Conservation (phyloP, 495 filamentous ascomycete genomes). For the Trypethelium eluteriae region DNA sequence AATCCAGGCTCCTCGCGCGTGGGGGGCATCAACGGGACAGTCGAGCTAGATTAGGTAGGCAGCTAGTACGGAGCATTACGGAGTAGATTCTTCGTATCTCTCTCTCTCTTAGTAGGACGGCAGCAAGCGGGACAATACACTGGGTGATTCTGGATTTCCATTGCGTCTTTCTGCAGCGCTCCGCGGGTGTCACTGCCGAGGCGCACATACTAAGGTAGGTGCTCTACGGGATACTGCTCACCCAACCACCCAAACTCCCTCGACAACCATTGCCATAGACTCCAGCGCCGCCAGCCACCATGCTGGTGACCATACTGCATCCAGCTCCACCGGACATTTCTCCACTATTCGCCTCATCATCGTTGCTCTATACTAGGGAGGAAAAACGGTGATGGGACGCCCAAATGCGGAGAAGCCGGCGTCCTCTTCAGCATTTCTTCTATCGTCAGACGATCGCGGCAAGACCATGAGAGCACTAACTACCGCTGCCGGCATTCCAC, state of each 20-base stretch:
- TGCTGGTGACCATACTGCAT: not conserved
- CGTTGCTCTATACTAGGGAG: not conserved
- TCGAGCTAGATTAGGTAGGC: too few species aligned
- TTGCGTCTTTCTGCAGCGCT: not conserved
- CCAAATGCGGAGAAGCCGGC: slow-evolving; percentile 6
- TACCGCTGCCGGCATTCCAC: not conserved
- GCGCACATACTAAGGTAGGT: not conserved
- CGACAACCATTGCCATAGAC: too few species aligned
- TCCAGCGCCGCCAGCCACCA: not conserved
- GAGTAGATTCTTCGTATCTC: too few species aligned
- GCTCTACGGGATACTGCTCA: too few species aligned
- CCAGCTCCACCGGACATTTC: slow-evolving; percentile 1
- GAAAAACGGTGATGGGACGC: not conserved
- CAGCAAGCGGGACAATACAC: too few species aligned
- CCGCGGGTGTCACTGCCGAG: not conserved
- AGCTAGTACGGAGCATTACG: too few species aligned
- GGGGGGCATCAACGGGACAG: too few species aligned
- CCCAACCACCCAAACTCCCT: too few species aligned
- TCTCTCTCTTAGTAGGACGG: too few species aligned
- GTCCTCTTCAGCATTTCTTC: not conserved
- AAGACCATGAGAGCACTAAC: not conserved
- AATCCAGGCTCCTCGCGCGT: too few species aligned
- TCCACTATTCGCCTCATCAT: not conserved
- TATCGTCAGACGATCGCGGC: slow-evolving; percentile 1
- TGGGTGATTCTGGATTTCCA: too few species aligned